Base-by-base conservation (phyloP, 1,139 yeast species). In the Geotrichum klebahnii region DNA sequence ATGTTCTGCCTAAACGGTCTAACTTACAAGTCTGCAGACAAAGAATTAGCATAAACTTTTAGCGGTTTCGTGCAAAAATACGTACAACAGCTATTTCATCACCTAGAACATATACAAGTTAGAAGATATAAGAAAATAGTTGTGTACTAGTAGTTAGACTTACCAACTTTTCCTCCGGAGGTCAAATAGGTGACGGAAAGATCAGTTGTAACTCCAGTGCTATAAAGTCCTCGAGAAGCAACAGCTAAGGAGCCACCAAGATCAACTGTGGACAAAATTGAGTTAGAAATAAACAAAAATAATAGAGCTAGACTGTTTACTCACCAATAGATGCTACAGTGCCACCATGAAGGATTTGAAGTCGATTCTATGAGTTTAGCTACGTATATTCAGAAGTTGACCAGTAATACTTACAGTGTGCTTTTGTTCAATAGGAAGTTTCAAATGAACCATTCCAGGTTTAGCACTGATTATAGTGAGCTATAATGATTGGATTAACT, bases 171-270 rank as follows among this genome's bases (percentile, higher is more conserved):
- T 35, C 76, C 76, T 1, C 73, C 75, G 2, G 71, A 57, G n/a
- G 70, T 56, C 39, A 73, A 49, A 52, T 67, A 72, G 2, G 75
- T 69, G n/a, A 70, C 67, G 36, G 67, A 63, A 44, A 72, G 55
- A 50, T 72, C 76, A 0, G 74, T 72, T 23, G 73, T 64, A 33
- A 72, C 76, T 2, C 76, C 76, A 2, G 76, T 73, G 55, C 66
- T 57, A 51, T 61, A 71, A 56, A 71, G 54, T 6, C 76, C 76
- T 14, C 67, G 60, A 19, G 74, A 67, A 1, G 75, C 69, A 3
- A 71, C 61, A 0, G 76, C 76, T 48, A 72, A 57, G 3, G 76
- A 72, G n/a, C 76, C 76, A 9, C 75, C 76, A 2, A 73, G 61
- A 48, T 72, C 76, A 12, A 71, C 72, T 28, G 62, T 49, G 3